Base-by-base conservation (phyloP, 2,329 filamentous ascomycete species). In the Pezizomycotina sp. region DNA sequence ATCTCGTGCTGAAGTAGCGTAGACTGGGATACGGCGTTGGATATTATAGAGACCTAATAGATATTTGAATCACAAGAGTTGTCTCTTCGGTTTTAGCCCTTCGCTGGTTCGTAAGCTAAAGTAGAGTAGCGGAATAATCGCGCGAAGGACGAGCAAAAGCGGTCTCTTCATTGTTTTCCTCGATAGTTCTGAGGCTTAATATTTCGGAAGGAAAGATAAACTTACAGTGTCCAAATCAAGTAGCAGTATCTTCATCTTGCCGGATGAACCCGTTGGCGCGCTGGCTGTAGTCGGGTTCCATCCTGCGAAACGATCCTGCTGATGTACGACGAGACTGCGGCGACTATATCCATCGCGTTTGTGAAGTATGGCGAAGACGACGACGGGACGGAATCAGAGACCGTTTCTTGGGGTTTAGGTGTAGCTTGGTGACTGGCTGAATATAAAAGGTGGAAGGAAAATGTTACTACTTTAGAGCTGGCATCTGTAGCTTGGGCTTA, bases 211-310 rank as follows among this genome's bases (percentile, higher is more conserved):
- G 32, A 34, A 29, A 18, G 7, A 30, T 29, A 33, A 34, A 48
- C 69, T 58, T 62, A 74, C 73, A 48, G 89, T 98, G 60, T 95
- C 89, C 60, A 72, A 77, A 59, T 98, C 89, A 50, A 98, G 65
- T 46, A 98, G 64, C 38, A 98, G 64, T 43, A 95, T 89, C 72
- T 98, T 98, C 89, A 98, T 98, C 65, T 93, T 95, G 26, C 80
- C 71, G 14, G 80, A 75, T 32, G 75, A 66, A 27, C 71, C 68
- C 43, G 71, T 69, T 27, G 66, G 60, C 31, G 71, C 65, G 53
- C 63, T 29, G 31, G 43, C 31, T 30, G 19, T 10, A 24, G 45
- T 39, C 7, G 42, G 25, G 31, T 66, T 60, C 92, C 83, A 53
- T 80, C 80, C 48, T 72, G 72, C 48, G 81, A 77, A 58, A 95